Conservation (phyloP, 73 alveolate genomes). For the Tetrahymena malaccensis region DNA sequence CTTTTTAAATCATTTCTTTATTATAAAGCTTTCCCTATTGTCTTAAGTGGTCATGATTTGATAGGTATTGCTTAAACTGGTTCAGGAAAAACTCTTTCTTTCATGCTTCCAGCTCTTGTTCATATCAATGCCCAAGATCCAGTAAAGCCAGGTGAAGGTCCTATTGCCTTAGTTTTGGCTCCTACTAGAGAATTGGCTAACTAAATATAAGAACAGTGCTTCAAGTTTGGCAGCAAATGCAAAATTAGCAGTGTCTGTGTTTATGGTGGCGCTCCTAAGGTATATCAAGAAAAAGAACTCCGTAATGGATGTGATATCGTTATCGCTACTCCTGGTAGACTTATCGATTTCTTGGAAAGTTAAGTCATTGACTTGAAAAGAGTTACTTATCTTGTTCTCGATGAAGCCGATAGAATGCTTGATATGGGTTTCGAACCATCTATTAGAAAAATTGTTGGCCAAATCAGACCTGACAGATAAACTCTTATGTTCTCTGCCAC, state of each 20-base stretch:
- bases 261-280: constrained; percentile 83
- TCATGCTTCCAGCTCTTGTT: constrained; percentile 75
- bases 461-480: constrained; percentile 50
- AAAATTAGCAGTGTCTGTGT: constrained; percentile 70
- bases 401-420: constrained; percentile 92
- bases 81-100: constrained; percentile 89
- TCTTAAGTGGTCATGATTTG: constrained; percentile 61
- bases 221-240: constrained; percentile 58
- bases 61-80: constrained; percentile 88
- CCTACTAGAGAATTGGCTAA: constrained; percentile 87
- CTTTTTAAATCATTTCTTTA: background rate
- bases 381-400: constrained; percentile 65
- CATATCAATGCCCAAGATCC: constrained; percentile 39
- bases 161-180: constrained; percentile 72
- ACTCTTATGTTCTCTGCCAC: constrained; percentile 87
- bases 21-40: background rate
- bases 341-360: constrained; percentile 73
- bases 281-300: constrained; percentile 49
- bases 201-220: constrained; percentile 66
- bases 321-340: constrained; percentile 86
- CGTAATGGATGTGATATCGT: constrained; percentile 63
- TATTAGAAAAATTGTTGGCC: constrained; percentile 55
- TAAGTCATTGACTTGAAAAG: constrained; percentile 38
- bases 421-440: constrained; percentile 89
- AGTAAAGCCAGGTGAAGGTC: constrained; percentile 36